A percentile compares a stretch with the other conserved stretches of the same genome.
Evolutionary conservation across 257 asterid genomes (phyloP).

Genomic region (Penstemon newberryi): DNA sequence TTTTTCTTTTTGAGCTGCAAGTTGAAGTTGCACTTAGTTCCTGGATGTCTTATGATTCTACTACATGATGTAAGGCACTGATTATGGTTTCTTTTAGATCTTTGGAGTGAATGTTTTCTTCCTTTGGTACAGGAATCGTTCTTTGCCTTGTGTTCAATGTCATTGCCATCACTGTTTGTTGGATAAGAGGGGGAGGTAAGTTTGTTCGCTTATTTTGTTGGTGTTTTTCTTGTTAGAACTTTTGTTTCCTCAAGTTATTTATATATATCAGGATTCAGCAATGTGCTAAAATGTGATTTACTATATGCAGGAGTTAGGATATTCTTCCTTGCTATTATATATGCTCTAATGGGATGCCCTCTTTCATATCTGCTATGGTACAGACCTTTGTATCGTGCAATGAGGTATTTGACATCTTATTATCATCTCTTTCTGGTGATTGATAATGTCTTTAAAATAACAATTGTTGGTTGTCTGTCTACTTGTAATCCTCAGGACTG

Average conservation of each 20-base stretch:
- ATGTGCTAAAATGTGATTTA: slow-evolving; percentile 27
- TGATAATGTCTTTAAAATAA: slow-evolving; percentile 10
- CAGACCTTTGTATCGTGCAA: slow-evolving; percentile 90
- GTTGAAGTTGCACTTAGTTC: neutral
- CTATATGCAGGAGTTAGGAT: slow-evolving; percentile 74
- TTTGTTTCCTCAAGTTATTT: slow-evolving; percentile 4
- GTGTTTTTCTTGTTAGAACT: neutral
- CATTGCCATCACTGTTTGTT: slow-evolving; percentile 74
- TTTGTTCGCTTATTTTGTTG: slow-evolving; percentile 20
- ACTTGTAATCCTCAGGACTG: slow-evolving; percentile 62
- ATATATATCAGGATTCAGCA: neutral
- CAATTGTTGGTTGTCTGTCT: slow-evolving; percentile 13
- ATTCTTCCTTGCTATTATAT: slow-evolving; percentile 83
- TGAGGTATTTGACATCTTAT: slow-evolving; percentile 56
- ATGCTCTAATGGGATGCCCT: slow-evolving; percentile 83
- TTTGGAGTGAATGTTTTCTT: slow-evolving; percentile 1
- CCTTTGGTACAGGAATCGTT: slow-evolving; percentile 64
- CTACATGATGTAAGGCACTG: slow-evolving; percentile 17
- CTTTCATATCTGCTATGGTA: slow-evolving; percentile 91
- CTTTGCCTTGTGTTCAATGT: slow-evolving; percentile 90
- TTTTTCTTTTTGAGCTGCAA: slow-evolving; percentile 6
- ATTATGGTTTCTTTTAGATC: slow-evolving; percentile 1
- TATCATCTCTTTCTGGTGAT: slow-evolving; percentile 14
- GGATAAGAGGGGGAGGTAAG: slow-evolving; percentile 95
- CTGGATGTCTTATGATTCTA: slow-evolving; percentile 18